phyloP scores from a whole-genome alignment of 2,329 filamentous ascomycete genomes.

The Hymenoscyphus occultus region DNA sequence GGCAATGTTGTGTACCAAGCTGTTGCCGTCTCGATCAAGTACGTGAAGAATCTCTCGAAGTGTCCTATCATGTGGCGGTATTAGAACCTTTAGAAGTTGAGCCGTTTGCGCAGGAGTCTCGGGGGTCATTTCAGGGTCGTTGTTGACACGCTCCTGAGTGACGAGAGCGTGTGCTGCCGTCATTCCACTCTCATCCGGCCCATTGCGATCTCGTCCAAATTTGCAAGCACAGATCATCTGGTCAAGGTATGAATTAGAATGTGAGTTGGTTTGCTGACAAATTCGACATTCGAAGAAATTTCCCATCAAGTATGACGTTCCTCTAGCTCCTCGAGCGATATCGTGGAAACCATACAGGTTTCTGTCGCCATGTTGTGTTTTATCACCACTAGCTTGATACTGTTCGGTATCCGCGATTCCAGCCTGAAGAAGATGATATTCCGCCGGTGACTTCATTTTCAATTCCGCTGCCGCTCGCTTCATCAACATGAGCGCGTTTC shows the following conservation, averaged over 20 bases:
- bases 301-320: constrained; percentile 16
- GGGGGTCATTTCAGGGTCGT: constrained; percentile 13
- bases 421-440: constrained; percentile 22
- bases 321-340: constrained; percentile 26
- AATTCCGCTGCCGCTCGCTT: constrained; percentile 20
- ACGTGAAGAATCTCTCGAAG: constrained; percentile 26
- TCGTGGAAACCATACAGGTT: constrained; percentile 27
- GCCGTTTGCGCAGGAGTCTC: constrained; percentile 22
- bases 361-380: constrained; percentile 2
- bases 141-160: constrained; percentile 19
- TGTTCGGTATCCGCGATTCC: constrained; percentile 23
- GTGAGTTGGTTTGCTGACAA: constrained; percentile 21
- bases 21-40: constrained; percentile 26
- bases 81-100: constrained; percentile 21
- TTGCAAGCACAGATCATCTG: constrained; percentile 25
- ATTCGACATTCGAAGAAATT: constrained; percentile 23
- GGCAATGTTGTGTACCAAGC: constrained; percentile 25
- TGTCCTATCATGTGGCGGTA: constrained; percentile 18
- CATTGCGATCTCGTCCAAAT: constrained; percentile 24
- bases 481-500: constrained; percentile 24
- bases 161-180: constrained; percentile 26
- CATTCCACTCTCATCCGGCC: constrained; percentile 25
- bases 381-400: constrained; percentile 15
- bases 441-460: constrained; percentile 17
- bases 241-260: constrained; percentile 25